A percentile compares a stretch with the other conserved stretches of the same genome.
Evolutionary conservation across 2,329 filamentous ascomycete genomes (phyloP).

Genomic region (Trichoderma harzianum): DNA sequence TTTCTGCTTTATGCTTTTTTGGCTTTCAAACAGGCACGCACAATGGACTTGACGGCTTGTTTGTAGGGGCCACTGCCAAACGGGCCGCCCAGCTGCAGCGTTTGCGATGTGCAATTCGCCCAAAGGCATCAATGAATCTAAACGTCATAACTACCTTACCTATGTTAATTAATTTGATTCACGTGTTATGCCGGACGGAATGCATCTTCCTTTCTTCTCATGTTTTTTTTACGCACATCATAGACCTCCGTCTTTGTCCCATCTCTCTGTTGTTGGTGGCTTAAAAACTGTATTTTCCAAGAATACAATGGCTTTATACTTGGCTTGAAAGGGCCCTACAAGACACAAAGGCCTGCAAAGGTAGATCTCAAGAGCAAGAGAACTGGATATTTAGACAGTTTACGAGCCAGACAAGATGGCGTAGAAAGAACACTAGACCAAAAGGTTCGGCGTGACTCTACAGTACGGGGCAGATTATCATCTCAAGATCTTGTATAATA

Average conservation of each 20-base stretch:
- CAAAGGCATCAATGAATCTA: not conserved
- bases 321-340: not conserved
- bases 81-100: not conserved
- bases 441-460: not conserved
- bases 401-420: not conserved
- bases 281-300: not conserved
- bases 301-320: not conserved
- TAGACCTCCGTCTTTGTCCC: not conserved
- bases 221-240: not conserved
- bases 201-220: not conserved
- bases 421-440: not conserved
- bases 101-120: not conserved
- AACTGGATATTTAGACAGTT: not conserved
- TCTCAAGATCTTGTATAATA: not conserved
- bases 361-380: not conserved
- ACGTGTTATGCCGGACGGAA: not conserved
- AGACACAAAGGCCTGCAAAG: not conserved
- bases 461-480: not conserved
- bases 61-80: not conserved
- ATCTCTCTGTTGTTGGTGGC: not conserved
- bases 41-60: not conserved
- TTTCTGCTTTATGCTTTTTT: not conserved
- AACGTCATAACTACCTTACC: not conserved
- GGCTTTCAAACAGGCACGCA: not conserved
- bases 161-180: not conserved